Percentiles rank a stretch among this genome's conserved stretches.
Conservation (phyloP, 805 yeast genomes). For the Candida oleophila region DNA sequence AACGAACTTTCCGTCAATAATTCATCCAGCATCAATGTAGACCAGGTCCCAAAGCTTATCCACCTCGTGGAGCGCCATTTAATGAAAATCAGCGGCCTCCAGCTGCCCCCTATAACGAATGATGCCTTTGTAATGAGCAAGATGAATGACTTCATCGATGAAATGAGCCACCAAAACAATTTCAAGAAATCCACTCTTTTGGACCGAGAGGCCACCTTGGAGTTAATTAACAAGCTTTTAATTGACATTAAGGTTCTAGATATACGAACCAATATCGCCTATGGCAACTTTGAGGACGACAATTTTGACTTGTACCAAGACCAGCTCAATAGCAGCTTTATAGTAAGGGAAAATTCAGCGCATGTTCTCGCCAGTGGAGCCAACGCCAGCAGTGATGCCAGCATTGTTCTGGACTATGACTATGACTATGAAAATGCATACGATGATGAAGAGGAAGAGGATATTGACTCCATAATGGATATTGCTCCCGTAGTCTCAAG, state of each 20-base stretch:
- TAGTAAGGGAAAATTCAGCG: not conserved
- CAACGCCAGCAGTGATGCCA: not conserved
- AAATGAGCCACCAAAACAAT: not conserved
- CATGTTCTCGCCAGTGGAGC: not conserved
- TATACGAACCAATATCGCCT: slow-evolving; percentile 11
- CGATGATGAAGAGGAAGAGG: slow-evolving; percentile 9
- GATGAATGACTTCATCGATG: not conserved
- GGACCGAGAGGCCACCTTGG: not conserved
- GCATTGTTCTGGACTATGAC: not conserved
- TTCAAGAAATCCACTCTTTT: not conserved
- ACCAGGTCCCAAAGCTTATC: not conserved
- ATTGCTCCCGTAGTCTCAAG: not conserved
- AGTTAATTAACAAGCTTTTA: slow-evolving; percentile 6
- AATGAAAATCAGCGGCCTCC: not conserved
- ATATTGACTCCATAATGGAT: slow-evolving; percentile 4
- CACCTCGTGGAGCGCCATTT: not conserved
- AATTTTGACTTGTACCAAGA: slow-evolving; percentile 4
- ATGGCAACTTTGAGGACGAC: slow-evolving; percentile 13
- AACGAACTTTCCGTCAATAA: not conserved
- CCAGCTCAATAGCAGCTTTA: not conserved
- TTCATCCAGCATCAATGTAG: not conserved
- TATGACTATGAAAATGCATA: slow-evolving; percentile 3
- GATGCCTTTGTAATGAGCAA: not conserved
- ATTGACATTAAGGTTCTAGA: slow-evolving; percentile 19
- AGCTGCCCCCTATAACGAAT: not conserved